A percentile compares a stretch with the other conserved stretches of the same genome.
Evolutionary conservation across 2,329 filamentous ascomycete genomes (phyloP).

Genomic region (Diaporthe sp.): DNA sequence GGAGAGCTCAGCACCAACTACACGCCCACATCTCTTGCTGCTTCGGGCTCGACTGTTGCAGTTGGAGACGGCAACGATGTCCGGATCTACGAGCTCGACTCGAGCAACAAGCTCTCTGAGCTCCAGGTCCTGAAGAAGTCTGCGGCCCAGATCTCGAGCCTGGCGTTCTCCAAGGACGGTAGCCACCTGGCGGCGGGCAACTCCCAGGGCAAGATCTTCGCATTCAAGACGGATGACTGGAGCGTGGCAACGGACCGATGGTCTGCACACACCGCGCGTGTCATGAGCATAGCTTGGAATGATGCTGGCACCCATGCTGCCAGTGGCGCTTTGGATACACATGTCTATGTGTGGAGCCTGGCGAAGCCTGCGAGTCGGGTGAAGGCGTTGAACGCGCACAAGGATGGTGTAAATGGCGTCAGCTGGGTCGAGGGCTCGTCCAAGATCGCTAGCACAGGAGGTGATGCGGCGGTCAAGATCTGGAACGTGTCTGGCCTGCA

Average conservation of each 20-base stretch:
- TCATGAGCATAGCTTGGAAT: conserved; percentile 80
- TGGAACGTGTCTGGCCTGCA: conserved; percentile 78
- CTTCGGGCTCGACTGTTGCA: conserved; percentile 76
- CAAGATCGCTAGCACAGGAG: conserved; percentile 84
- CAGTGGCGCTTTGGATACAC: conserved; percentile 90
- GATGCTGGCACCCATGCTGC: conserved; percentile 81
- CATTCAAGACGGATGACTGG: conserved; percentile 77
- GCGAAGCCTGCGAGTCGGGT: conserved; percentile 85
- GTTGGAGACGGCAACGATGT: conserved; percentile 80
- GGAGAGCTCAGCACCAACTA: conserved; percentile 72
- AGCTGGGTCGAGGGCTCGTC: conserved; percentile 76
- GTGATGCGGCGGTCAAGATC: conserved; percentile 91
- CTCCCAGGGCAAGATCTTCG: conserved; percentile 87
- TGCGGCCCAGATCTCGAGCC: conserved; percentile 79
- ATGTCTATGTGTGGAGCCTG: conserved; percentile 93
- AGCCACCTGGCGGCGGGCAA: conserved; percentile 85
- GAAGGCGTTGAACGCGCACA: conserved; percentile 90
- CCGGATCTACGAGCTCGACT: conserved; percentile 77
- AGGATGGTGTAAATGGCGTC: conserved; percentile 93
- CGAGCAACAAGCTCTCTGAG: conserved; percentile 68
- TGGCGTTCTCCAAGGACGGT: conserved; percentile 89
- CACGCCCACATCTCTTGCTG: conserved; percentile 79
- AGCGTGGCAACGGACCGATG: conserved; percentile 82
- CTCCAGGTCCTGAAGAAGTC: conserved; percentile 74
- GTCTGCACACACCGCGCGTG: conserved; percentile 72